Evolutionary conservation across 495 filamentous ascomycete species (phyloP).

Genomic region (Evernia prunastri): DNA sequence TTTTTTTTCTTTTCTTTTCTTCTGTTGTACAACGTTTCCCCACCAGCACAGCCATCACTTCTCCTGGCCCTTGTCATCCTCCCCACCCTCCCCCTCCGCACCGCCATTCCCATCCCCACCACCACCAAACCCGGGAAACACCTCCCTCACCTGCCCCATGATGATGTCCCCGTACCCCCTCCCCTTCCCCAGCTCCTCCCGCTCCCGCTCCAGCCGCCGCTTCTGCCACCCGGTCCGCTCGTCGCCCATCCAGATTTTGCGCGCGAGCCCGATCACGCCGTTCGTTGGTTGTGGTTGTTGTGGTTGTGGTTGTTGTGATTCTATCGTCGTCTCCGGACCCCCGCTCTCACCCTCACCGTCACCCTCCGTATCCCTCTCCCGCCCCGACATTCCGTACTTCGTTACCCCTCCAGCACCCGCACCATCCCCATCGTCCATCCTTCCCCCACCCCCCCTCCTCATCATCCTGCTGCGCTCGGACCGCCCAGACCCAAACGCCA

Average conservation of each 20-base stretch:
- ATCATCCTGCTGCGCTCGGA: slow-evolving; percentile 39
- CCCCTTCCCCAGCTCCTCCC: slow-evolving; percentile 66
- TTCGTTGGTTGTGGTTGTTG: no score
- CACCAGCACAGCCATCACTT: no score
- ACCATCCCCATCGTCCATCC: no score
- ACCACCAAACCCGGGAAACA: slow-evolving; percentile 52
- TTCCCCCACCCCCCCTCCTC: slow-evolving; percentile 38
- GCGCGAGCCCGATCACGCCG: slow-evolving; percentile 40
- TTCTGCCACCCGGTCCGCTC: slow-evolving; percentile 65
- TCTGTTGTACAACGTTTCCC: not conserved
- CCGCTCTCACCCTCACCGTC: no score
- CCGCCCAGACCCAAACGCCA: slow-evolving; percentile 45
- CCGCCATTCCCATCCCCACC: slow-evolving; percentile 23
- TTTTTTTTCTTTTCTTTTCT: slow-evolving; percentile 14
- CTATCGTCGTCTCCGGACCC: no score
- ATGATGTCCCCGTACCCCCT: slow-evolving; percentile 79
- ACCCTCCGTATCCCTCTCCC: slow-evolving; percentile 18
- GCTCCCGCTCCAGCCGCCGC: slow-evolving; percentile 61
- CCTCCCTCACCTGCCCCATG: slow-evolving; percentile 76
- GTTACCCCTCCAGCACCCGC: no score
- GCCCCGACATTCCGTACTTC: no score
- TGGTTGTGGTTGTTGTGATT: no score
- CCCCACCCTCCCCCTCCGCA: slow-evolving; percentile 22
- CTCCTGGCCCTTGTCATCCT: no score
- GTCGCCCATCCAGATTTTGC: slow-evolving; percentile 59